Conservation (phyloP, 768 basidiomycete species). For the Postia placenta region DNA sequence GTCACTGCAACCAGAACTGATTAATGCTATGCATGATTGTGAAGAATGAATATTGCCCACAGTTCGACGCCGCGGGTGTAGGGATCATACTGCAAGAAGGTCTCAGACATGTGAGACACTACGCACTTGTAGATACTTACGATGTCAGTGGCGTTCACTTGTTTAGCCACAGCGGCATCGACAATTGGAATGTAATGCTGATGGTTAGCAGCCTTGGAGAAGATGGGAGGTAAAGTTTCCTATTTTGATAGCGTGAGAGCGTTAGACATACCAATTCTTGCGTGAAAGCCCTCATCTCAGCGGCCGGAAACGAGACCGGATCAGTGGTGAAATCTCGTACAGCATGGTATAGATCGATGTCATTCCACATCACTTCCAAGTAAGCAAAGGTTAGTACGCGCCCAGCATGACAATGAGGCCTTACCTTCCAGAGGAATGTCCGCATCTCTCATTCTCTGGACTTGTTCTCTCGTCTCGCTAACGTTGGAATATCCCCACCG, state of each 20-base stretch:
- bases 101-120: neutral
- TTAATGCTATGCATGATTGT: neutral
- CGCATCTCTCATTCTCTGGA: slow-evolving; percentile 55
- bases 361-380: slow-evolving; percentile 65
- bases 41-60: slow-evolving; percentile 28
- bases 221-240: neutral
- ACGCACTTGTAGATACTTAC: slow-evolving; percentile 32
- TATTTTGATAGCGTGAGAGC: too few relatives aligned
- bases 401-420: slow-evolving; percentile 5
- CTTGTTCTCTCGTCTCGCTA: slow-evolving; percentile 49
- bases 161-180: slow-evolving; percentile 54
- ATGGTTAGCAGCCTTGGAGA: slow-evolving; percentile 34
- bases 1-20: slow-evolving; percentile 32
- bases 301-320: slow-evolving; percentile 53
- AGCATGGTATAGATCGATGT: slow-evolving; percentile 69
- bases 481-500: slow-evolving; percentile 50
- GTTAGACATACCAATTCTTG: slow-evolving; percentile 42
- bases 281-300: slow-evolving; percentile 50
- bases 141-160: slow-evolving; percentile 53
- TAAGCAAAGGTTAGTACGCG: neutral
- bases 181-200: slow-evolving; percentile 66
- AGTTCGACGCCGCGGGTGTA: slow-evolving; percentile 56
- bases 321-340: slow-evolving; percentile 66
- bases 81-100: slow-evolving; percentile 48
- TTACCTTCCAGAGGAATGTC: slow-evolving; percentile 73